Evolutionary conservation across 371 early-diverging fungal species (phyloP), one percentile per base, ranked within the genome.

Genomic region (Entomophthora muscae): DNA sequence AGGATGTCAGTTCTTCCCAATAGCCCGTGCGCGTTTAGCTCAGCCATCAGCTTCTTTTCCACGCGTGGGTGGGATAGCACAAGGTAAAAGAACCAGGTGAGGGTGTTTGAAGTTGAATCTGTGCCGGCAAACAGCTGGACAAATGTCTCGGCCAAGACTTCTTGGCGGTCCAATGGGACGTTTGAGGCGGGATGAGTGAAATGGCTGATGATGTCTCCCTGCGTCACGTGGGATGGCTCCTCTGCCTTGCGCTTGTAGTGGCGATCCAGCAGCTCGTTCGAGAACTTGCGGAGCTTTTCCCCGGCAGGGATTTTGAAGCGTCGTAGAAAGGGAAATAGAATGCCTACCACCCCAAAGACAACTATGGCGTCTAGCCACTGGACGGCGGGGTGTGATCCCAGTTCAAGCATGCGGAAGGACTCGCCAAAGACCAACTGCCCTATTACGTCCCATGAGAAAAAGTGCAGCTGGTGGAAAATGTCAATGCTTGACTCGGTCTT

Each of bases 31-130:
- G 42, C 5, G 10, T 42, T 42, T 17, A 42, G 42, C 17, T 42
- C 42, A 17, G 5, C 17, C 10, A 42, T 17, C 5, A 42, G 42
- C 42, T 17, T 17, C 42, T 10, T 10, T 17, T 42, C 42, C 10
- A 42, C 42, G 10, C 17, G 5, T 5, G 42, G 42, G 42, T 42
- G 42, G 42, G 42, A 10, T 5, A 42, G 42, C 10, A 42, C 42
- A 17, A 42, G 42, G 42, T 42, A 42, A 58, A 58, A 58, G 21
- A 21, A 58, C 59, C 59, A 58, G 21, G 31, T 23, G 24, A 58
- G 31, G 59, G 59, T 22, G 24, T 23, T 58, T 27, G 59, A 3
- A 17, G 22, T 17, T 13, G 59, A 22, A 32, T 58, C 59, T 3
- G 59, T 58, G 31, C 31, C 59, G n/a, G 31, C 59, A 10, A 58